Evolutionary conservation across 176 grass and related monocot species (phyloP), one percentile per base, ranked within the genome.

Genomic region (Pharus latifolius): DNA sequence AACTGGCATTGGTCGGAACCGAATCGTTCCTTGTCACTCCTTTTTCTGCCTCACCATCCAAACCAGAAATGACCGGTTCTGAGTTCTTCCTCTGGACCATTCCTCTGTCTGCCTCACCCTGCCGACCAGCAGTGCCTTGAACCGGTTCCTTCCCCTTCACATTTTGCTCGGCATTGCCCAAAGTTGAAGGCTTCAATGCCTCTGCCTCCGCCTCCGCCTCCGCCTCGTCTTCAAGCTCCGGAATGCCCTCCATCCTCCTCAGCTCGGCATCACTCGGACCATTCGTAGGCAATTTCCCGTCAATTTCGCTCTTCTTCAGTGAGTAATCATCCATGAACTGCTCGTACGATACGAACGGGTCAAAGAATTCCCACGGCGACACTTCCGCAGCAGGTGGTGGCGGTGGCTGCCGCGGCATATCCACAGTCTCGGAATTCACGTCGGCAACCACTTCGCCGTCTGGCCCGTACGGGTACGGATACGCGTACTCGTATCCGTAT

Each of bases 161-260:
- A 19, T 28, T 28, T 7, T 72, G 70, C 56, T 72, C 58, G 11
- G 37, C 42, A 58, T 20, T 56, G 11, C 10, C 27, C 0, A 71
- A 86, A 12, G 63, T 42, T 3, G 78, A 67, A 11, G 68, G 10
- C 34, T 60, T 79, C 4, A 44, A 41, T 3, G 29, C 38, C 52
- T 31, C 63, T 0, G 65, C 38, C 25, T 23, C 17, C 25, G 56
- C 41, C 74, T 69, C 80, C 54, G 86, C 8, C 25, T 83, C 77
- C 22, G 69, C 51, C 63, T 94, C 96, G 69, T 91, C 87, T 61
- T 99, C 96, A 11, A 99, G 88, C 17, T 99, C 90, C 34, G 96
- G 96, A 28, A 99, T 91, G 10, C 96, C 95, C 79, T 99, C 96
- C 80, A 72, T 67, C 84, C 72, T 73, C 73, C 87, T 74, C 29